Evolutionary conservation across 2,329 filamentous ascomycete genomes (phyloP).

Genomic region (Fusarium anthophilum): DNA sequence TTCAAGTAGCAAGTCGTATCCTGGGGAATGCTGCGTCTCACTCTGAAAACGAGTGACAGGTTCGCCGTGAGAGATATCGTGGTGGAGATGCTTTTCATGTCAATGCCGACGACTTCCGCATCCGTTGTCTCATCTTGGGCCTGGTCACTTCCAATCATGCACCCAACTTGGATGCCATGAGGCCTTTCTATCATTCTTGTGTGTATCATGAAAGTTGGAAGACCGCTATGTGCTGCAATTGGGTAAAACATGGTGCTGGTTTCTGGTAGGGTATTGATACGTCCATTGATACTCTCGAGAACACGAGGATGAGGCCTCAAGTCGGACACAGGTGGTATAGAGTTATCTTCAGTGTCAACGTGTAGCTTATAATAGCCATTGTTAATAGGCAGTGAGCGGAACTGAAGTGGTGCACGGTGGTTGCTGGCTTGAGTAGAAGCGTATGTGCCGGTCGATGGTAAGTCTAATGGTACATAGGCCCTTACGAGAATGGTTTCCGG

Average conservation of each 20-base stretch:
- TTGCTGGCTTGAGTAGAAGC: not conserved
- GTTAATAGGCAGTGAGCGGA: slow-evolving; percentile 1
- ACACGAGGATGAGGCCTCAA: not conserved
- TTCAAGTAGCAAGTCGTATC: not conserved
- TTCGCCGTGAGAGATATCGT: not conserved
- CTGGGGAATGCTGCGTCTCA: not conserved
- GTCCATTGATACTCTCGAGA: not conserved
- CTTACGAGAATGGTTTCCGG: slow-evolving; percentile 1
- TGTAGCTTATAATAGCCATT: not conserved
- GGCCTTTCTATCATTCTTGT: not conserved
- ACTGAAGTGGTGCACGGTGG: not conserved
- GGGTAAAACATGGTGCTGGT: not conserved
- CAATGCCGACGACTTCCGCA: not conserved
- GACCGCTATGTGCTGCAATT: accelerated
- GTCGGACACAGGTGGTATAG: not conserved
- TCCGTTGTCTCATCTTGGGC: not conserved
- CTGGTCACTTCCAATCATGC: not conserved
- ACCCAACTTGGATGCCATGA: not conserved
- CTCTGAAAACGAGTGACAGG: not conserved
- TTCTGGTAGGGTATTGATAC: not conserved
- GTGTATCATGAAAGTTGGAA: not conserved
- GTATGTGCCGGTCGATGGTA: not conserved
- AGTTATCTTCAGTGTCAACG: not conserved
- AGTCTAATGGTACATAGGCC: slow-evolving; percentile 3
- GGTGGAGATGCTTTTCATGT: not conserved